Base-by-base conservation (phyloP, 1,284 basidiomycete genomes). In the Puccinia coronata region DNA sequence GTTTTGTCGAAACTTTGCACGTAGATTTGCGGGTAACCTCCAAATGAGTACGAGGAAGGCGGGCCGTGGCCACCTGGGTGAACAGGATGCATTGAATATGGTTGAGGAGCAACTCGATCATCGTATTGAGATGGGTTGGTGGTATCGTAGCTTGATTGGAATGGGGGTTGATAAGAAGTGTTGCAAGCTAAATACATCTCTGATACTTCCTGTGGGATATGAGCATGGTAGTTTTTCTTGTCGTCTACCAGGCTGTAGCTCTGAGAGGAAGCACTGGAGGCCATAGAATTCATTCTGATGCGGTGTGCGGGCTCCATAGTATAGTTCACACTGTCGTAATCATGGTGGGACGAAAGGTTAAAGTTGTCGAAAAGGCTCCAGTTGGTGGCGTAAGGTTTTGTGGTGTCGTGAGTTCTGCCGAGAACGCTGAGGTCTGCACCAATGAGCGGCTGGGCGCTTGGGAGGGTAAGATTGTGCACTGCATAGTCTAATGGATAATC, bases 241-340 rank as follows among this genome's bases (percentile, higher is more conserved):
- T 73, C 70, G 34, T 73, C 70, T 4, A 14, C 20, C 8, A 73
- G 34, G 31, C 47, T 73, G 51, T 73, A 73, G 53, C 49, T 51
- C n/a, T 51, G 70, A 39, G 70, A 57, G 57, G 70, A 73, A 16
- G 70, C 47, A 39, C 51, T 73, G 9, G 67, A 69, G 28, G 67
- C 47, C 67, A 69, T 69, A 3, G 67, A 69, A 43, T 49, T 69
- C 67, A 69, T 69, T 43, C 67, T 43, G 47, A 49, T 34, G n/a
- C 67, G 67, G 8, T 47, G 47, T 11, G 41, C 41, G 41, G 41
- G 67, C 41, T 69, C 67, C 41, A 28, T 23, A 16, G 4, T 31
- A 18, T 69, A 36, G 9, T 28, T 43, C 6, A 18, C 18, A 11
- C 6, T 49, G n/a, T 69, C 67, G 47, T 31, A 18, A 6, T 69